These are phyloP conservation scores for Diaporthe longicolla DNA, from an alignment of 2,329 filamentous ascomycete genomes.

Conservation along the genomic window DNA sequence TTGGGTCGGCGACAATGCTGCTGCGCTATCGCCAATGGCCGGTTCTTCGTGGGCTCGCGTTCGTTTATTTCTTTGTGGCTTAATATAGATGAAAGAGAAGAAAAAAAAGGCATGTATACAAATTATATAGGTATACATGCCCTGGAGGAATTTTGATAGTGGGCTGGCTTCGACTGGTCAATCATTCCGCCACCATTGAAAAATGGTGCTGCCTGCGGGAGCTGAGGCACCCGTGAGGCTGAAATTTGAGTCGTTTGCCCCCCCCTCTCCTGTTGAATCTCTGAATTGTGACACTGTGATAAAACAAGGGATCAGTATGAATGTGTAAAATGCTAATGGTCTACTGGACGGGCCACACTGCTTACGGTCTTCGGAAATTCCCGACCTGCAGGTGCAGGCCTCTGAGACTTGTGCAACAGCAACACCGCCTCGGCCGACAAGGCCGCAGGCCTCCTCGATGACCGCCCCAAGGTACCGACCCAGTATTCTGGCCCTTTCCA, in stretches of 20 bases:
- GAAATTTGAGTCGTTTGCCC: conserved; percentile 12
- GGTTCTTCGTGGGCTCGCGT: conserved; percentile 42
- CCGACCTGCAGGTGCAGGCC: background rate
- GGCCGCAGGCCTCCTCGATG: background rate
- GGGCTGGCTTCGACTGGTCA: background rate
- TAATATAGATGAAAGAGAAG: background rate
- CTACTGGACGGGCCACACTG: background rate
- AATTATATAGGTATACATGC: background rate
- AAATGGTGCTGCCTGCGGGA: too few relatives aligned
- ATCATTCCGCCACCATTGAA: background rate
- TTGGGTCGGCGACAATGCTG: conserved; percentile 64
- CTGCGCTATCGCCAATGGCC: conserved; percentile 62
- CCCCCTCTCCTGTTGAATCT: background rate
- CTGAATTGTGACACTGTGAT: background rate
- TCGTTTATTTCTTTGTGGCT: conserved; percentile 26
- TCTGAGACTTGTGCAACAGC: conserved; percentile 3
- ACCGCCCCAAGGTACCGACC: background rate
- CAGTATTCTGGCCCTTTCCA: too few relatives aligned
- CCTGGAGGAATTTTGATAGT: background rate
- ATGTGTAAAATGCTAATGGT: conserved; percentile 26
- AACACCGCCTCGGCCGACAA: background rate
- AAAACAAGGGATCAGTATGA: background rate
- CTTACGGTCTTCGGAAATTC: background rate
- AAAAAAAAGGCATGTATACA: background rate
- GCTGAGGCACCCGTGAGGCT: background rate